phyloP scores from a whole-genome alignment of 352 stramenopile species.

The Sclerospora graminicola region DNA sequence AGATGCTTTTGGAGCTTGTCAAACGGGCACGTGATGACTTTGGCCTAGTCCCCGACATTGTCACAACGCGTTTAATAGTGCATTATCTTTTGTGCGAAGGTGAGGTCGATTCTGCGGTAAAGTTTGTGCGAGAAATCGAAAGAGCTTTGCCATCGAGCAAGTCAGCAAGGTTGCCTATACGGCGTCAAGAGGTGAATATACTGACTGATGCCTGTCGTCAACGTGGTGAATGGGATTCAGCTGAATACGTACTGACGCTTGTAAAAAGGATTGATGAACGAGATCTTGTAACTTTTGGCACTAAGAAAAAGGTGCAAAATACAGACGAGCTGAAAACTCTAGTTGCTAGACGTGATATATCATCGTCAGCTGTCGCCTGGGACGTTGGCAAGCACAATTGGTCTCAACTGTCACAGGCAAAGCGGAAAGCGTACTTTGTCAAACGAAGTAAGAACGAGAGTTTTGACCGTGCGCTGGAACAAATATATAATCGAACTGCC shows the following conservation, averaged over 20 bases:
- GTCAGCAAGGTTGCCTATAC: constrained; percentile 8
- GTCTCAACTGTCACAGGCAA: constrained; percentile 8
- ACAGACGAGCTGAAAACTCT: constrained; percentile 6
- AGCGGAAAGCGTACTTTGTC: constrained; percentile 11
- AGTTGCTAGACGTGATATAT: constrained; percentile 11
- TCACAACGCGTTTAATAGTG: constrained; percentile 36
- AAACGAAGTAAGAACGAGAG: constrained; percentile 15
- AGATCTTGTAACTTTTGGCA: not conserved
- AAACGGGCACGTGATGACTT: constrained; percentile 25
- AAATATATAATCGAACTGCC: not conserved
- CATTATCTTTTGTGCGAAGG: constrained; percentile 34
- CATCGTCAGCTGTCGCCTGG: constrained; percentile 16
- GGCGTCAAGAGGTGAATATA: constrained; percentile 21
- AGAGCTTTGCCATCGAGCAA: constrained; percentile 3
- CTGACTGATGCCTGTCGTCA: constrained; percentile 46
- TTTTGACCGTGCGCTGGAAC: constrained; percentile 13
- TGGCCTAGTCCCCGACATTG: constrained; percentile 23
- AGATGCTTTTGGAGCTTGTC: constrained; percentile 23
- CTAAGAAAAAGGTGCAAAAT: constrained; percentile 1
- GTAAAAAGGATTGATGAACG: constrained; percentile 1
- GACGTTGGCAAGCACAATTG: constrained; percentile 10
- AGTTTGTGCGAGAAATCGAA: constrained; percentile 18
- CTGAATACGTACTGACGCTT: constrained; percentile 11
- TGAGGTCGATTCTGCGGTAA: constrained; percentile 12
- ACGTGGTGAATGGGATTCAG: constrained; percentile 25